These are phyloP conservation scores for Zygosaccharomyces sapae DNA, from an alignment of 1,139 yeast species.

Conservation along the genomic window DNA sequence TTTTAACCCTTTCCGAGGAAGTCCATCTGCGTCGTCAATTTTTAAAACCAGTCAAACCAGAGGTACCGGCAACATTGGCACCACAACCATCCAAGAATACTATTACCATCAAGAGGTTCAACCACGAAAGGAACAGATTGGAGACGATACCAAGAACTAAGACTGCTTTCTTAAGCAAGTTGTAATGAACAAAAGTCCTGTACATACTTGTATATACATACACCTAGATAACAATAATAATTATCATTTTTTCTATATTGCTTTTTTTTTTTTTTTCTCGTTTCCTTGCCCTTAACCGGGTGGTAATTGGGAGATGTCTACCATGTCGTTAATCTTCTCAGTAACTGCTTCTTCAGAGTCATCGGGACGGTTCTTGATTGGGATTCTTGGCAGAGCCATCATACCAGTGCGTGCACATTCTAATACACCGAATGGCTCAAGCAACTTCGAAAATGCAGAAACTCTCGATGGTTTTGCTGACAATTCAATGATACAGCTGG, in stretches of 20 bases:
- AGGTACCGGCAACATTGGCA: conserved; percentile 26
- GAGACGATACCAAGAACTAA: conserved; percentile 41
- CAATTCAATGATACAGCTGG: conserved; percentile 90
- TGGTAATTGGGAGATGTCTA: conserved; percentile 80
- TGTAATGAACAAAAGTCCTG: conserved; percentile 14
- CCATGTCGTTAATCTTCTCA: conserved; percentile 38
- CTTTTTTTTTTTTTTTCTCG: not conserved
- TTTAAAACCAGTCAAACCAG: conserved; percentile 42
- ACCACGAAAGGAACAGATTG: conserved; percentile 43
- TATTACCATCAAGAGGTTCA: conserved; percentile 45
- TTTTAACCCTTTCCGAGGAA: conserved; percentile 40
- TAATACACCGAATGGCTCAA: conserved; percentile 92
- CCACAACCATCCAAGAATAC: conserved; percentile 39
- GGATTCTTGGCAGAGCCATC: conserved; percentile 98
- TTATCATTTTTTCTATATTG: not conserved
- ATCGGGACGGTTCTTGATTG: conserved; percentile 47
- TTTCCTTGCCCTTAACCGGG: conserved; percentile 60
- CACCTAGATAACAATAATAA: not conserved
- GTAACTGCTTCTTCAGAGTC: conserved; percentile 52
- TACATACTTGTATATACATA: conserved; percentile 10
- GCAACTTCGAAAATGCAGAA: conserved; percentile 75
- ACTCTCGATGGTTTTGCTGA: conserved; percentile 91
- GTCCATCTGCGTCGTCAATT: conserved; percentile 41
- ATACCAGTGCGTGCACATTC: conserved; percentile 97
- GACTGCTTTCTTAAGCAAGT: conserved; percentile 36